Evolutionary conservation across 1,284 basidiomycete species (phyloP).

Genomic region (Stygiomarasmius scandens): DNA sequence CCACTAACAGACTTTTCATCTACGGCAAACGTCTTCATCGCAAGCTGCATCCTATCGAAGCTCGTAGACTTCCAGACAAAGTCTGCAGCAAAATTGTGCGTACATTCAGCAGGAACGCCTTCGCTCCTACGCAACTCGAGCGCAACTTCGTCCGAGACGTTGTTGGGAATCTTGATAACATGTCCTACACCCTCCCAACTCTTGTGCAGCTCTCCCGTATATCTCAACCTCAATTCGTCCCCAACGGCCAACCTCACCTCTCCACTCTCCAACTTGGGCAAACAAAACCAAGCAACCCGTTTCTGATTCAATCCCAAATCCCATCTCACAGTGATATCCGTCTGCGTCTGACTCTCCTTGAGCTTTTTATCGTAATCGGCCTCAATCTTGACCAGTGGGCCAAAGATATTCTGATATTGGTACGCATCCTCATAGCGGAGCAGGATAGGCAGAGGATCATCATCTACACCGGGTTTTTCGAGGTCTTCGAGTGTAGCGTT

Average conservation of each 20-base stretch:
- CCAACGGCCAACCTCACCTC: slow-evolving; percentile 97
- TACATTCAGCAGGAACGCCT: slow-evolving; percentile 94
- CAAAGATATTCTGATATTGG: slow-evolving; percentile 99
- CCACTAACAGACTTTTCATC: slow-evolving; percentile 99
- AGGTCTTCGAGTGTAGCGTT: slow-evolving; percentile 94
- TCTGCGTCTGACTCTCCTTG: slow-evolving; percentile 98
- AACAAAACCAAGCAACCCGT: slow-evolving; percentile 93
- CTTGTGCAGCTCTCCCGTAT: slow-evolving; percentile 87
- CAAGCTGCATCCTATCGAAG: slow-evolving; percentile 98
- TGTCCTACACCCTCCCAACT: slow-evolving; percentile 97
- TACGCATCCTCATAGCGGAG: slow-evolving; percentile 97
- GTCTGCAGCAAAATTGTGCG: slow-evolving; percentile 93
- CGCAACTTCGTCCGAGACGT: slow-evolving; percentile 97
- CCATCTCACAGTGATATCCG: slow-evolving; percentile 95
- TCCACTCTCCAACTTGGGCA: slow-evolving; percentile 97
- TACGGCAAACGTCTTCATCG: slow-evolving; percentile 99
- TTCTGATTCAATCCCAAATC: slow-evolving; percentile 98
- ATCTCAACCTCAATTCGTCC: slow-evolving; percentile 91
- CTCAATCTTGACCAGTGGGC: slow-evolving; percentile 98
- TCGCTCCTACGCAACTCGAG: slow-evolving; percentile 90
- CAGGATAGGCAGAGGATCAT: slow-evolving; percentile 92
- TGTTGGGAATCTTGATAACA: slow-evolving; percentile 99
- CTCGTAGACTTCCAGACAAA: slow-evolving; percentile 99
- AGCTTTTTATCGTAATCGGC: slow-evolving; percentile 98
- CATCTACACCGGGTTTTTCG: slow-evolving; percentile 94